Base-by-base conservation (phyloP, 306 rosid species). In the Cucumis melo region DNA sequence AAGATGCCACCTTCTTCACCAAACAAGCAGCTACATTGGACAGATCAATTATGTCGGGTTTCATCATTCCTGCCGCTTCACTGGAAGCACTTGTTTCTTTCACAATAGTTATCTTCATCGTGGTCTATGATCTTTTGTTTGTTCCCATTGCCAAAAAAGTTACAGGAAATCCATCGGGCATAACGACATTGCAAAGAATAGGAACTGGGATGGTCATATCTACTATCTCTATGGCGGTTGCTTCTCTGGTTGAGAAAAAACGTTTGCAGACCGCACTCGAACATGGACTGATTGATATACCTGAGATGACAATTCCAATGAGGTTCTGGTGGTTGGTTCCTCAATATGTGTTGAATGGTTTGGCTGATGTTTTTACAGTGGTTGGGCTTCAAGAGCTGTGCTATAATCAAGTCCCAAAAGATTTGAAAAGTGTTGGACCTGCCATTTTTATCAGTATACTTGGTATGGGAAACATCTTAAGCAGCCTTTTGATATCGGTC, bases 381-480 rank as follows among this genome's bases (percentile, higher is more conserved):
- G 88, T 92, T 46, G 97, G 96, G 58, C 81, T 92, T 19, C 91
- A 92, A 71, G 97, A 92, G 67, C 88, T 90, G 71, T 92, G 90
- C 83, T 89, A 92, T 51, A 88, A 88, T 67, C 96, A 90, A 74
- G 88, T 88, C 23, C 93, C 96, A 60, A 75, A 38, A 60, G 92
- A 87, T 77, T 42, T 89, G 38, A 84, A 87, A 79, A 92, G 93
- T 64, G 61, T 89, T 53, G 97, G 96, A 34, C 85, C 88, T 32
- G 89, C 93, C 29, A 85, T 90, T 8, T 88, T 82, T 76, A 78
- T 84, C 29, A 88, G 93, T 58, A 87, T 89, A 21, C 62, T 87
- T 56, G 95, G 96, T 21, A 79, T 89, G 6, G 97, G 93, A 17
- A 89, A 58, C 84, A 84, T 89, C 56, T 73, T 92, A n/a, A 92